Percentiles rank a stretch among this genome's conserved stretches.
These are phyloP conservation scores for Scedosporium boydii DNA, from an alignment of 2,329 filamentous ascomycete genomes.

Conservation along the genomic window DNA sequence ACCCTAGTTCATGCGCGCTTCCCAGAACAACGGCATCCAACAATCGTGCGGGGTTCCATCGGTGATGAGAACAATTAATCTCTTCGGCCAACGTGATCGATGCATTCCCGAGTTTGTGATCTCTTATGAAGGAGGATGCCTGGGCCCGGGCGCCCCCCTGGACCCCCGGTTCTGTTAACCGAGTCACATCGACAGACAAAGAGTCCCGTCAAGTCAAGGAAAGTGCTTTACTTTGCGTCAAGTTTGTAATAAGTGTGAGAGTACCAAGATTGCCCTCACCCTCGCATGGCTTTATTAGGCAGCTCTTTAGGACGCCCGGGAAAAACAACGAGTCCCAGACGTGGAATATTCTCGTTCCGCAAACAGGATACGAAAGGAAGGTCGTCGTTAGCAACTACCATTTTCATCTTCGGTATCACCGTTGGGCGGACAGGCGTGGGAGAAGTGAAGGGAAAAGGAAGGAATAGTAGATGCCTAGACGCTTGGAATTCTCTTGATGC, in stretches of 20 bases:
- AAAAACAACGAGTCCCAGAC: not conserved
- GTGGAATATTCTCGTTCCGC: not conserved
- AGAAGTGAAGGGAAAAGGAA: not conserved
- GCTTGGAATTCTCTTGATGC: not conserved
- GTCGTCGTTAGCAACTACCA: not conserved
- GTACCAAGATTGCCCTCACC: no score
- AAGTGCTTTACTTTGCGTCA: no score
- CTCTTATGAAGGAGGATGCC: not conserved
- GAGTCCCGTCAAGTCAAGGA: not conserved
- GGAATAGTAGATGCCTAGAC: not conserved
- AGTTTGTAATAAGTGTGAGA: no score
- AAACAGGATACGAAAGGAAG: not conserved
- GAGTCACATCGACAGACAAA: not conserved
- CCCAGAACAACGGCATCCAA: not conserved
- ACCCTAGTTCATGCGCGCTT: not conserved
- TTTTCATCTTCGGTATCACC: not conserved
- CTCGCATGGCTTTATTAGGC: not conserved
- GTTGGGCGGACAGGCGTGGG: not conserved
- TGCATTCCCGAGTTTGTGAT: not conserved
- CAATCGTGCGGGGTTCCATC: not conserved
- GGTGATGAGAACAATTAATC: not conserved
- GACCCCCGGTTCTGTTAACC: not conserved
- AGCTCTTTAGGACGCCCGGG: not conserved
- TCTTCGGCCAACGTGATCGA: not conserved
- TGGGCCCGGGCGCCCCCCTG: not conserved